phyloP scores from a whole-genome alignment of 2,329 filamentous ascomycete genomes.

The Trichoderma sp. region DNA sequence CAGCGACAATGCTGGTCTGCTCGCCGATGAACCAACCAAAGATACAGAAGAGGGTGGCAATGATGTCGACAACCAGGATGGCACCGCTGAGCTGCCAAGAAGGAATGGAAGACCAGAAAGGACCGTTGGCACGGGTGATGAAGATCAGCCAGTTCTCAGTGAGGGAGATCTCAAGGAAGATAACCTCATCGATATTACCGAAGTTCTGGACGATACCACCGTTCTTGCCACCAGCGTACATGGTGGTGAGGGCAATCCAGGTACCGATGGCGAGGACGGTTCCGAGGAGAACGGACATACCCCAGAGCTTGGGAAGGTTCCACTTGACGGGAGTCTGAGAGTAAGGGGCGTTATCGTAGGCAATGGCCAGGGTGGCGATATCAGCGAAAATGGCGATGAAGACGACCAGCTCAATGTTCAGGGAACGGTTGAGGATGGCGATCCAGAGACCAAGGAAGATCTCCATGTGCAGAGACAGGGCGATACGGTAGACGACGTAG shows the following conservation, averaged over 20 bases:
- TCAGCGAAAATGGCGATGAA: conserved; percentile 95
- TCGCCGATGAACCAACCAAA: conserved; percentile 75
- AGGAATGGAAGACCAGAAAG: conserved; percentile 86
- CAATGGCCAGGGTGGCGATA: conserved; percentile 86
- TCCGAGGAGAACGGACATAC: conserved; percentile 82
- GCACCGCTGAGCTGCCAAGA: conserved; percentile 81
- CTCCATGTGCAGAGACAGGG: conserved; percentile 84
- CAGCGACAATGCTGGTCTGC: conserved; percentile 73
- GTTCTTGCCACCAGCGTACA: conserved; percentile 65
- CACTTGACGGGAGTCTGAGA: conserved; percentile 86
- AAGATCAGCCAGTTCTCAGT: conserved; percentile 97
- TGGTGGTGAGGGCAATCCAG: conserved; percentile 86
- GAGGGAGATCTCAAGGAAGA: conserved; percentile 87
- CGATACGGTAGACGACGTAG: conserved; percentile 94
- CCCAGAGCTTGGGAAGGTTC: conserved; percentile 93
- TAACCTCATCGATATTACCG: conserved; percentile 73
- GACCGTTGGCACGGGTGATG: conserved; percentile 89
- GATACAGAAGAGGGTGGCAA: conserved; percentile 81
- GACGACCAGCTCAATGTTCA: conserved; percentile 85
- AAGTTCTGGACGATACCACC: conserved; percentile 90
- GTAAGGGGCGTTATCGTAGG: conserved; percentile 89
- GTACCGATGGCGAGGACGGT: conserved; percentile 77
- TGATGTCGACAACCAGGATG: conserved; percentile 75
- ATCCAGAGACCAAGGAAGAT: conserved; percentile 93
- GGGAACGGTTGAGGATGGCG: conserved; percentile 76